Conservation (phyloP, 805 yeast genomes). For the Pichia rugopelliculosa region DNA sequence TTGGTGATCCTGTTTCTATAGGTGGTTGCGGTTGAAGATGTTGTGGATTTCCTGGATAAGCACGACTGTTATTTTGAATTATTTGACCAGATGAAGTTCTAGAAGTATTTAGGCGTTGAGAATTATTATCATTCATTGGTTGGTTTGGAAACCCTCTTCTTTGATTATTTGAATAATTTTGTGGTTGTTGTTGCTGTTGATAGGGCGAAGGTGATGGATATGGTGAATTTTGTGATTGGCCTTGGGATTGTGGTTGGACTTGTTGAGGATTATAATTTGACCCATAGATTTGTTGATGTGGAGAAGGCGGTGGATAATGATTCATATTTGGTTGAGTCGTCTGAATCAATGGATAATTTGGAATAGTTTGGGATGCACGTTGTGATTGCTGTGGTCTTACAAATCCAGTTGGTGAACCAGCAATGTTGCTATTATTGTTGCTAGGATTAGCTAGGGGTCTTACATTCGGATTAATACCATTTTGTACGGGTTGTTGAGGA, state of each 20-base stretch:
- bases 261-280: constrained; percentile 8
- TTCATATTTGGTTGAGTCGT: neutral
- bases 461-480: neutral
- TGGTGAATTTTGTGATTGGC: neutral
- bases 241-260: constrained; percentile 2
- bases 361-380: neutral
- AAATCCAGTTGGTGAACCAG: neutral
- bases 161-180: neutral
- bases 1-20: constrained; percentile 1
- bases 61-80: neutral
- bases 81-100: neutral
- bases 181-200: neutral
- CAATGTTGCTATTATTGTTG: neutral
- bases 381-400: neutral
- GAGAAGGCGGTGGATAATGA: constrained; percentile 1
- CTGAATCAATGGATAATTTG: neutral
- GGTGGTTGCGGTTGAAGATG: constrained; percentile 5
- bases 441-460: neutral
- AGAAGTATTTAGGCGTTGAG: neutral
- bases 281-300: neutral
- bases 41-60: constrained; percentile 8
- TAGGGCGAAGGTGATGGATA: neutral
- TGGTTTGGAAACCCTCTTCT: neutral
- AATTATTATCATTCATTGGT: no score
- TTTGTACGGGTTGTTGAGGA: neutral